Percentiles rank a stretch among this genome's conserved stretches.
Conservation (phyloP, 495 filamentous ascomycete genomes). For the Lasiosphaeria miniovina region DNA sequence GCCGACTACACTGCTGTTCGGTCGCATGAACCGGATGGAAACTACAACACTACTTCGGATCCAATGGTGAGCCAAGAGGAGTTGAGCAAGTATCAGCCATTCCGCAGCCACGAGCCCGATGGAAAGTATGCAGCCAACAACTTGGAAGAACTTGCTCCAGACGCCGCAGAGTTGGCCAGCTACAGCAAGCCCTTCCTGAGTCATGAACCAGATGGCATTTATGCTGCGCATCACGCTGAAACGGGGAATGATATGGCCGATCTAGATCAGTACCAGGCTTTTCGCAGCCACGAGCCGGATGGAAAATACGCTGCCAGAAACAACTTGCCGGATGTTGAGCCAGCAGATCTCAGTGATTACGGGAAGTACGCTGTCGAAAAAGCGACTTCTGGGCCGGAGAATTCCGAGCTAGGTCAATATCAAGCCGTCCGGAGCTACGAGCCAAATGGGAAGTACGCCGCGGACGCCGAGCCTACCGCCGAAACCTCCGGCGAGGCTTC, state of each 20-base stretch:
- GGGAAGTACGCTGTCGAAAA: constrained; percentile 14
- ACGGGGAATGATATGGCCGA: constrained; percentile 18
- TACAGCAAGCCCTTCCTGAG: constrained; percentile 14
- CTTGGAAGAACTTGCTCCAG: neutral
- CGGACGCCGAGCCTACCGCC: constrained; percentile 11
- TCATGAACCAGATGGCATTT: constrained; percentile 23
- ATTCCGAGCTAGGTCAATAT: constrained; percentile 1
- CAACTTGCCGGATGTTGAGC: neutral
- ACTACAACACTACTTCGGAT: constrained; percentile 13
- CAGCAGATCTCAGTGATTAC: constrained; percentile 10
- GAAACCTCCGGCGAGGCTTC: constrained; percentile 26
- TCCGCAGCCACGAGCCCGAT: constrained; percentile 35
- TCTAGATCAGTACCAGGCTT: constrained; percentile 9
- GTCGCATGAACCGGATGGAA: constrained; percentile 27
- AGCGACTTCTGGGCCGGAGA: neutral
- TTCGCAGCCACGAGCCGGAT: constrained; percentile 22
- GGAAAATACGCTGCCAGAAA: constrained; percentile 13
- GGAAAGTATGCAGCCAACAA: constrained; percentile 27
- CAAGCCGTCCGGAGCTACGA: constrained; percentile 2
- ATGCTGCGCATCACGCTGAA: constrained; percentile 17
- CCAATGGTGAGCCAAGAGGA: constrained; percentile 1
- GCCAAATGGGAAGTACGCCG: constrained; percentile 6
- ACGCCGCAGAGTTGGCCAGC: constrained; percentile 10
- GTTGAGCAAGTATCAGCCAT: constrained; percentile 11
- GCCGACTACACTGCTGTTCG: constrained; percentile 19